Conservation (phyloP, 1,139 yeast genomes). For the Blastobotrys ciferrii region DNA sequence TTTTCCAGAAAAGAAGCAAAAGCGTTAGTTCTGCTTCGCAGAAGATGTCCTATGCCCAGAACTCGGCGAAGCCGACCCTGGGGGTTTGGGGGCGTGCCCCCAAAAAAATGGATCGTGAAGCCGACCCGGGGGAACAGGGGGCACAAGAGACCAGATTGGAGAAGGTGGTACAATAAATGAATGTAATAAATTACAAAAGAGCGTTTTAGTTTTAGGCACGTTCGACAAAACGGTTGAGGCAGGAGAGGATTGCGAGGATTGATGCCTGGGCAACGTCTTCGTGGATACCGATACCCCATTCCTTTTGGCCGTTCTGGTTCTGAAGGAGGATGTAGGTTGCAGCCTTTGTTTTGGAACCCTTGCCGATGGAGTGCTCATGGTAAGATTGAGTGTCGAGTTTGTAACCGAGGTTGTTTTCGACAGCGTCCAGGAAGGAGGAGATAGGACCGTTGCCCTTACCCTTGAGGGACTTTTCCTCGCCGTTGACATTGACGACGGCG, state of each 20-base stretch:
- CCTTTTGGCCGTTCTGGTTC: constrained; percentile 41
- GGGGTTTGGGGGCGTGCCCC: too few species aligned
- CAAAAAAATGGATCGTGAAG: too few species aligned
- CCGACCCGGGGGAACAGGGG: too few species aligned
- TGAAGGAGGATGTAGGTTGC: constrained; percentile 79
- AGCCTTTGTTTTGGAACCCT: constrained; percentile 81
- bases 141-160: too few species aligned
- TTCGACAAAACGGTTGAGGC: constrained; percentile 48
- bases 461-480: constrained; percentile 44
- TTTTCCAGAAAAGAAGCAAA: too few species aligned
- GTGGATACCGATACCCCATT: constrained; percentile 95
- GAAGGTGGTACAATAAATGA: too few species aligned
- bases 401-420: constrained; percentile 56
- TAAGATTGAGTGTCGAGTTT: constrained; percentile 75
- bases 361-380: constrained; percentile 90
- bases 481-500: constrained; percentile 49
- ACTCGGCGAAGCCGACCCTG: too few species aligned
- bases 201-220: constrained; percentile 13
- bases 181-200: too few species aligned
- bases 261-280: constrained; percentile 93
- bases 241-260: constrained; percentile 72
- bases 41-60: too few species aligned
- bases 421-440: constrained; percentile 82
- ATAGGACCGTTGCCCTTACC: constrained; percentile 96
- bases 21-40: too few species aligned